Base-by-base conservation (phyloP, 139 green algal species). In the Spirogloea muscicola region DNA sequence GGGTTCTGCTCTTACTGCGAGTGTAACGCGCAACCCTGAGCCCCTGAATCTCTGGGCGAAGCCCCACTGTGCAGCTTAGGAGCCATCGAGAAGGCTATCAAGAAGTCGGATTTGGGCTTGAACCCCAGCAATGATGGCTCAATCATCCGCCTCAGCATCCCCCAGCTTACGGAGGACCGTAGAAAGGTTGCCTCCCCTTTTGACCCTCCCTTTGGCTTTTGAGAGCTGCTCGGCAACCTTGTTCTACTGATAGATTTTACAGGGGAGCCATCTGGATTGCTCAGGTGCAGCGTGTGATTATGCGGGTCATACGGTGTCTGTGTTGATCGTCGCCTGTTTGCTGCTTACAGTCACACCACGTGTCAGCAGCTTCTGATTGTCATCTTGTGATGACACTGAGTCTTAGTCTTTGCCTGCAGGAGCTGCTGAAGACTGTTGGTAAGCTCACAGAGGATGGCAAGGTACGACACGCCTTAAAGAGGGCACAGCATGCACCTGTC, bases 391-490 rank as follows among this genome's bases (percentile, higher is more conserved):
- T 69, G 27, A 29, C 4, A 46, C 38, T 39, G 33, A 13, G 49
- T 39, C 33, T 33, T 66, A 36, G 36, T 6, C 4, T 74, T 43
- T 4, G 25, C 68, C 38, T 33, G 5, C 71, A 76, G 71, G 81
- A 84, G 51, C 72, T 84, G 48, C 34, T 76, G 3, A 84, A 84
- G 58, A 44, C 55, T 38, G 87, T 90, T 42, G 72, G 67, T 52
- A 97, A 96, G 85, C 86, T 96, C 51, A 89, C 84, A 1, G 94
- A 98, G 84, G 93, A 98, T 18, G 90, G 89, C 71, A 98, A 97
- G 49, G 87, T 81, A 9, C 46, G 49, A 10, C 52, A 21, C 46
- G 21, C 46, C 46, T 21, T 31, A 31, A 21, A 31, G 21, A 55
- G 21, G 21, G 21, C 46, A 31, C 21, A 21, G 21, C 21, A 55